These are phyloP conservation scores for Microstroma glucosiphilum DNA, from an alignment of 1,284 basidiomycete genomes.

Conservation along the genomic window DNA sequence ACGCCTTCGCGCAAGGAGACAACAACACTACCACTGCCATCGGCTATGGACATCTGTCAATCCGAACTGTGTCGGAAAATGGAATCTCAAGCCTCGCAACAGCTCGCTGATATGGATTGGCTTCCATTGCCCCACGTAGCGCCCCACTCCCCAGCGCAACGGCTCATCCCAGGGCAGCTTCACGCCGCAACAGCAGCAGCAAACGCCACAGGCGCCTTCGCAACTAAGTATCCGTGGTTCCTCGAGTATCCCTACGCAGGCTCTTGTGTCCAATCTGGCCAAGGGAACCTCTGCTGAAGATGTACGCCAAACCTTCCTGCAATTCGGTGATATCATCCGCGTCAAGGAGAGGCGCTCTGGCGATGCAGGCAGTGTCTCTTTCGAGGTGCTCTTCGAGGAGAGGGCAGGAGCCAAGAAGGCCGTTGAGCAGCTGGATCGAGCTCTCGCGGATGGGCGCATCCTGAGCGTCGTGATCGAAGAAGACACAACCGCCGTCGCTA, in stretches of 20 bases:
- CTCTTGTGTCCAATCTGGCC: constrained; percentile 3
- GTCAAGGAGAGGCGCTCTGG: background rate
- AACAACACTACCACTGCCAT: too few relatives aligned
- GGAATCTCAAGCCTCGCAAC: too few relatives aligned
- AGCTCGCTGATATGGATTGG: too few relatives aligned
- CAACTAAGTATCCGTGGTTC: constrained; percentile 1
- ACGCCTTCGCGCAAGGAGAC: too few relatives aligned
- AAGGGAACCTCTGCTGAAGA: constrained; percentile 4
- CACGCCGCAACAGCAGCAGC: background rate
- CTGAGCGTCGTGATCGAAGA: background rate
- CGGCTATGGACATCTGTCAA: too few relatives aligned
- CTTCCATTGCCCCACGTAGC: too few relatives aligned
- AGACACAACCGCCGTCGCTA: background rate
- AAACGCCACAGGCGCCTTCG: background rate
- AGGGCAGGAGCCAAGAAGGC: background rate
- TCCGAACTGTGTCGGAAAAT: too few relatives aligned
- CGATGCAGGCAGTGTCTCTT: background rate
- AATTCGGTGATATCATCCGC: constrained; percentile 8
- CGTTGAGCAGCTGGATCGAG: constrained; percentile 6
- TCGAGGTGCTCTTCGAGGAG: constrained; percentile 7
- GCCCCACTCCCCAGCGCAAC: too few relatives aligned
- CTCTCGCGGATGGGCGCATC: constrained; percentile 4
- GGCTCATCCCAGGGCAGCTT: too few relatives aligned
- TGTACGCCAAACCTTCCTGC: constrained; percentile 5
- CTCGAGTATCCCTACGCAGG: constrained; percentile 2